Base-by-base conservation (phyloP, 225 moss, liverwort and hornwort species). In the Sphagnum tenellum region DNA sequence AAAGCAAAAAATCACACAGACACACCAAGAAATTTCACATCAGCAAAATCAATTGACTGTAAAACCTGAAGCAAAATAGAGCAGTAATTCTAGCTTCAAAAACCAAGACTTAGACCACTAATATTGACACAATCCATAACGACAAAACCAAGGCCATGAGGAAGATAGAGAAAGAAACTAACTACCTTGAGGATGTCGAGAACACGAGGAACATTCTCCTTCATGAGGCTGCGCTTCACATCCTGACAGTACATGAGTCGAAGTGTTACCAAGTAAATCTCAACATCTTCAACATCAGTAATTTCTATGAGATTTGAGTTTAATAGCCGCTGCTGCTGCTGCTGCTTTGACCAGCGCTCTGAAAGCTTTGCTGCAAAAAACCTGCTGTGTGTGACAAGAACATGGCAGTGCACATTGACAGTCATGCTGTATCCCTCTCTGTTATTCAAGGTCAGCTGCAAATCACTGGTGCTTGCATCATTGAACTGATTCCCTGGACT, bases 401-500 rank as follows among this genome's bases (percentile, higher is more conserved):
- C 77, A 56, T 92, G 87, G 11, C 91, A 79, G 55, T 91, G 91
- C 65, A 92, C 89, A 50, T 76, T 85, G 49, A 92, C 89, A 46
- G 89, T 82, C 44, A 92, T 87, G 53, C 82, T 89, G 73, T 85
- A 92, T 12, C 91, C 91, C 72, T 89, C 91, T 52, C 81, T 74
- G 74, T 82, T 86, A 52, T 85, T 89, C 29, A 92, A 74, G 1
- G 87, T 89, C 58, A 92, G 75, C 77, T 89, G 84, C 65, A 92
- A 67, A 62, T 92, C 89, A 63, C 89, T 92, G 0, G 85, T 89
- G 7, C 68, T 63, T 4, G 81, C 45, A 58, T 89, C 91, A 45
- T 92, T 92, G 77, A 92, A 92, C 74, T 89, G 91, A 70, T 85
- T 89, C 4, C 91, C 89, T 0, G 91, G 91, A 50, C 91, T 92